Conservation (phyloP, 2,329 filamentous ascomycete genomes). For the Trichoderma sp. region DNA sequence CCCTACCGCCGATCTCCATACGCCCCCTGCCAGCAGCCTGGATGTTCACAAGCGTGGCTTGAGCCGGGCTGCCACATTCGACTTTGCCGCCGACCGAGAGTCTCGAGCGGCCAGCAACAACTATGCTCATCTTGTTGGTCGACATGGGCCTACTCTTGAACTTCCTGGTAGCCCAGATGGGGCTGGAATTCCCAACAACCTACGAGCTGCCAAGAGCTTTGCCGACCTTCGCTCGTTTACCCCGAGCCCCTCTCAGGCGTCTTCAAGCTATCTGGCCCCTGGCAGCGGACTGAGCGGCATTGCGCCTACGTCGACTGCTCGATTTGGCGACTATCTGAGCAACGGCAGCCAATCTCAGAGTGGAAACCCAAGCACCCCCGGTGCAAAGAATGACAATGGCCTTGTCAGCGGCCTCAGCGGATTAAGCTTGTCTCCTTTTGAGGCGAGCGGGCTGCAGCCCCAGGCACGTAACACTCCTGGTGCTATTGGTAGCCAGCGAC, state of each 20-base stretch:
- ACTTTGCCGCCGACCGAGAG: slow-evolving; percentile 83
- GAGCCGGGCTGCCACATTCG: slow-evolving; percentile 94
- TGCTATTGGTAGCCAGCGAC: slow-evolving; percentile 68
- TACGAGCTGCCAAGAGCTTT: slow-evolving; percentile 94
- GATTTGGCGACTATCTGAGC: slow-evolving; percentile 53
- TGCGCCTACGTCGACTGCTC: slow-evolving; percentile 42
- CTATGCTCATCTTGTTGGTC: slow-evolving; percentile 72
- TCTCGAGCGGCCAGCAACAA: slow-evolving; percentile 67
- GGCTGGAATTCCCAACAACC: slow-evolving; percentile 69
- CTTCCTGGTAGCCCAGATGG: slow-evolving; percentile 78
- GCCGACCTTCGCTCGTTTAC: slow-evolving; percentile 94
- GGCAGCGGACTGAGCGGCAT: slow-evolving; percentile 60
- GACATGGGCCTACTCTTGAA: slow-evolving; percentile 84
- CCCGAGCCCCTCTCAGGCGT: slow-evolving; percentile 83
- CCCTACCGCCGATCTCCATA: slow-evolving; percentile 59
- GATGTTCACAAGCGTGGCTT: slow-evolving; percentile 82
- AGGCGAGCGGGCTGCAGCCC: slow-evolving; percentile 47
- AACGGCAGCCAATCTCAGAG: slow-evolving; percentile 40
- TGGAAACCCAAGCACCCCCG: slow-evolving; percentile 45
- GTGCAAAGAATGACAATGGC: slow-evolving; percentile 43
- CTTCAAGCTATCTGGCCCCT: slow-evolving; percentile 71
- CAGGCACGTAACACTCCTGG: slow-evolving; percentile 56
- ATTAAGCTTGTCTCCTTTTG: slow-evolving; percentile 57
- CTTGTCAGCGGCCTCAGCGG: slow-evolving; percentile 55
- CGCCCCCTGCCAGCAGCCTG: slow-evolving; percentile 64